These are phyloP conservation scores for Fusarium brachygibbosum DNA, from an alignment of 2,329 filamentous ascomycete species.

Conservation along the genomic window DNA sequence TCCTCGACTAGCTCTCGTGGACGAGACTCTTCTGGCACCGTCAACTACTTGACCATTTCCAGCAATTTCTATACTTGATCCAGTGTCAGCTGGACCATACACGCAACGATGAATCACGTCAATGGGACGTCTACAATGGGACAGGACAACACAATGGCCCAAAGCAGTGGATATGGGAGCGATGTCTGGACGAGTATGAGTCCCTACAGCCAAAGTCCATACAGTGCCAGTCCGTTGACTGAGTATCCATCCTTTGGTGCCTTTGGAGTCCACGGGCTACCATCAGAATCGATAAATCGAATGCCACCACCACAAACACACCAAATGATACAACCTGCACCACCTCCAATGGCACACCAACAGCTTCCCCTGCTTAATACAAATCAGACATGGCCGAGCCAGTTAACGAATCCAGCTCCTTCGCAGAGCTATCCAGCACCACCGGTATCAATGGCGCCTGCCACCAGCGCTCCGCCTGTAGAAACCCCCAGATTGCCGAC, in stretches of 20 bases:
- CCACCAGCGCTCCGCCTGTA: slow-evolving; percentile 63
- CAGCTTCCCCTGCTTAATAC: slow-evolving; percentile 78
- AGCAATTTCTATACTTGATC: slow-evolving; percentile 14
- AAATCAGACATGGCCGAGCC: slow-evolving; percentile 78
- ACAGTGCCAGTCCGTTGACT: slow-evolving; percentile 67
- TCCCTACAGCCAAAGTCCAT: slow-evolving; percentile 73
- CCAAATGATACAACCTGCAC: slow-evolving; percentile 52
- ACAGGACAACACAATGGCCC: slow-evolving; percentile 51
- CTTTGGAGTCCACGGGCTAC: slow-evolving; percentile 68
- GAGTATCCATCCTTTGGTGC: slow-evolving; percentile 71
- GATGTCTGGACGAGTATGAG: slow-evolving; percentile 70
- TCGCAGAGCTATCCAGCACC: slow-evolving; percentile 69
- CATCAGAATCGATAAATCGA: slow-evolving; percentile 64
- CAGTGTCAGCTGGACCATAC: slow-evolving; percentile 40
- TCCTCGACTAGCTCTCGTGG: slow-evolving; percentile 5
- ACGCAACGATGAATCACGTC: slow-evolving; percentile 52
- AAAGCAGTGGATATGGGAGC: slow-evolving; percentile 53
- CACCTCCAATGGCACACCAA: slow-evolving; percentile 65
- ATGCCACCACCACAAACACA: slow-evolving; percentile 64
- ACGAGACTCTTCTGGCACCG: slow-evolving; percentile 10
- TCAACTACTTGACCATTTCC: not conserved
- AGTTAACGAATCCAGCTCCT: slow-evolving; percentile 77
- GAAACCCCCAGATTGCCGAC: slow-evolving; percentile 49
- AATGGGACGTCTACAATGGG: slow-evolving; percentile 52
- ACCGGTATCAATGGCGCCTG: slow-evolving; percentile 70